Percentiles rank a stretch among this genome's conserved stretches.
Conservation (phyloP, 352 stramenopile species). For the Pythium insidiosum region DNA sequence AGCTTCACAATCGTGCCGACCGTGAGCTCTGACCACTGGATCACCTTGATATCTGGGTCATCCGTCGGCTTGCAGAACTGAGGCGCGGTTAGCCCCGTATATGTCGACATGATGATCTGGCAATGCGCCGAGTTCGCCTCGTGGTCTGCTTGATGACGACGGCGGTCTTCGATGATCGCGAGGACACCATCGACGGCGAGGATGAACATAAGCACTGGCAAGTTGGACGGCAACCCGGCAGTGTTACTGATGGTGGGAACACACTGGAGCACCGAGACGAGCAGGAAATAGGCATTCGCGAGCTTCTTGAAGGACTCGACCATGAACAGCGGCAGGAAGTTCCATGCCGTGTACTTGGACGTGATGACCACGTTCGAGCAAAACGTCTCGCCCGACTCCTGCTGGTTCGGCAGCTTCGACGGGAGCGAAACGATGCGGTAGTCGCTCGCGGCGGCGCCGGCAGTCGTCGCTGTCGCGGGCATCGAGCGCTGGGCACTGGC, state of each 20-base stretch:
- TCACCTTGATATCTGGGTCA: conserved; percentile 34
- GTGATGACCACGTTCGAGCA: conserved; percentile 87
- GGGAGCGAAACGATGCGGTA: conserved; percentile 51
- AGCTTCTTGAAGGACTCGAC: conserved; percentile 80
- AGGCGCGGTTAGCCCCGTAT: conserved; percentile 21
- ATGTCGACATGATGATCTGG: conserved; percentile 43
- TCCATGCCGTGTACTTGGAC: conserved; percentile 88
- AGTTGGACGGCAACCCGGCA: conserved; percentile 60
- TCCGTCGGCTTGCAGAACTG: conserved; percentile 17
- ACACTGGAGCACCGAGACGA: conserved; percentile 82
- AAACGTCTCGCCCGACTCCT: conserved; percentile 21
- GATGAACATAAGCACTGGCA: conserved; percentile 85
- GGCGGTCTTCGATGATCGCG: conserved; percentile 77
- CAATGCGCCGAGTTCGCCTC: conserved; percentile 74
- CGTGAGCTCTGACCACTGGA: conserved; percentile 65
- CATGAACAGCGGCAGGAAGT: conserved; percentile 87
- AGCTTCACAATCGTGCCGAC: conserved; percentile 84
- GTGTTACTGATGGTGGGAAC: conserved; percentile 85
- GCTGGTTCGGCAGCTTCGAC: conserved; percentile 15
- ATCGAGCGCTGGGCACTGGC: background rate
- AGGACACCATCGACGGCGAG: conserved; percentile 84
- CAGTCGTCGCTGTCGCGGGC: background rate
- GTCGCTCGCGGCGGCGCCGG: conserved; percentile 11
- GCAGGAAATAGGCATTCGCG: conserved; percentile 91
- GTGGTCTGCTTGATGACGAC: conserved; percentile 70